Evolutionary conservation across 2,329 filamentous ascomycete genomes (phyloP).

Genomic region (Rutstroemia sydowiana): DNA sequence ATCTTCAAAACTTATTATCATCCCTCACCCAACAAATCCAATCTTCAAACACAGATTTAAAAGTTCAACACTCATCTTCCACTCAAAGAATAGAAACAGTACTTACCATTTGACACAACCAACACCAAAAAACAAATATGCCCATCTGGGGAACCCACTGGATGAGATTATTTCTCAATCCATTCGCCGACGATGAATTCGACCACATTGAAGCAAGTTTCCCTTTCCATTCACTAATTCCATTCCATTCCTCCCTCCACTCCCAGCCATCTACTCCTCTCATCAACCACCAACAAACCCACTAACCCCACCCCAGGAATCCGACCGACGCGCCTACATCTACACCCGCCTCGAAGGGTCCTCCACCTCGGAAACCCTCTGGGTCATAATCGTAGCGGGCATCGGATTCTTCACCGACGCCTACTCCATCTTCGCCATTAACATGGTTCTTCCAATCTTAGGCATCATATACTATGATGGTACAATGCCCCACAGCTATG

Average conservation of each 20-base stretch:
- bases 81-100: too few species aligned
- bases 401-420: constrained; percentile 79
- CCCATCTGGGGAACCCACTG: constrained; percentile 20
- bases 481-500: constrained; percentile 36
- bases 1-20: too few species aligned
- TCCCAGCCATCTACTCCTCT: too few species aligned
- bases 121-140: constrained; percentile 10
- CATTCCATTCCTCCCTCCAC: too few species aligned
- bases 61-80: too few species aligned
- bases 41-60: too few species aligned
- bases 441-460: constrained; percentile 61
- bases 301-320: constrained; percentile 13
- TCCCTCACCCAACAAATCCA: too few species aligned
- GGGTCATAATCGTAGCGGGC: constrained; percentile 51
- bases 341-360: constrained; percentile 18
- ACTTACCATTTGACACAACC: too few species aligned
- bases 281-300: background rate
- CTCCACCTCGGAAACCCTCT: constrained; percentile 19
- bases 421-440: constrained; percentile 75
- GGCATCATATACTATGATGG: constrained; percentile 52
- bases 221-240: too few species aligned
- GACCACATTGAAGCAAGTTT: constrained; percentile 18
- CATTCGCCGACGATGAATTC: constrained; percentile 19
- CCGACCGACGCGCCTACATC: constrained; percentile 20
- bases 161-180: constrained; percentile 21